phyloP scores from a whole-genome alignment of 2,329 filamentous ascomycete genomes.

The Colletotrichum lupini region DNA sequence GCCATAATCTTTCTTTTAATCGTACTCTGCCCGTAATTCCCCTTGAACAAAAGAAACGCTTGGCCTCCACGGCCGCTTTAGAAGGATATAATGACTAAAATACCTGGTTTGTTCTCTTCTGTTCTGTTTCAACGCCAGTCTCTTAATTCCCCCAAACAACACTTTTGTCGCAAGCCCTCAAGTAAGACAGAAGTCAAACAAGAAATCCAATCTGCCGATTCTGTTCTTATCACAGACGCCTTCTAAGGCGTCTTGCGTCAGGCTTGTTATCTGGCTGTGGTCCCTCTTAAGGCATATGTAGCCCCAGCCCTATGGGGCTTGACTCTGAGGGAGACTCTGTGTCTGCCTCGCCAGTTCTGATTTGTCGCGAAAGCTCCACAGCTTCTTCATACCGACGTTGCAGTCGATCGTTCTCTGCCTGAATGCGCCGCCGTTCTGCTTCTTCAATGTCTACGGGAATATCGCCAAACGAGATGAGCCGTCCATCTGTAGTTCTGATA shows the following conservation, averaged over 20 bases:
- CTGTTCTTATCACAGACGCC: neutral
- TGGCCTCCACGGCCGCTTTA: neutral
- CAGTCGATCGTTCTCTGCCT: neutral
- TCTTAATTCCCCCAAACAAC: neutral
- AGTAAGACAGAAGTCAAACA: neutral
- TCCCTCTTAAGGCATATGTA: neutral
- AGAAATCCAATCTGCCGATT: neutral
- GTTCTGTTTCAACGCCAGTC: neutral
- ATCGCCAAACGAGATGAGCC: slow-evolving; percentile 32
- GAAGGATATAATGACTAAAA: neutral
- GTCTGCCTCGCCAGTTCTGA: neutral
- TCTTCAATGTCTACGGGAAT: slow-evolving; percentile 18
- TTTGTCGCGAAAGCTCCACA: slow-evolving; percentile 9
- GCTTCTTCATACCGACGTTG: slow-evolving; percentile 2
- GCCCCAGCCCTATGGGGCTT: slow-evolving; percentile 10
- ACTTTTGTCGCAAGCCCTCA: neutral
- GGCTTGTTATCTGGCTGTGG: neutral
- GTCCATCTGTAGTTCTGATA: slow-evolving; percentile 22
- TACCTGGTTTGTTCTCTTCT: neutral
- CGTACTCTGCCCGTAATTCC: neutral
- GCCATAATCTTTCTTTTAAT: neutral
- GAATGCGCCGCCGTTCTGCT: neutral
- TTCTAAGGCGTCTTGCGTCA: neutral
- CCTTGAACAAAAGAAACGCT: neutral
- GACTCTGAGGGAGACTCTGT: neutral